Conservation (phyloP, 2,329 filamentous ascomycete genomes). For the Ophiostoma pallidulum region DNA sequence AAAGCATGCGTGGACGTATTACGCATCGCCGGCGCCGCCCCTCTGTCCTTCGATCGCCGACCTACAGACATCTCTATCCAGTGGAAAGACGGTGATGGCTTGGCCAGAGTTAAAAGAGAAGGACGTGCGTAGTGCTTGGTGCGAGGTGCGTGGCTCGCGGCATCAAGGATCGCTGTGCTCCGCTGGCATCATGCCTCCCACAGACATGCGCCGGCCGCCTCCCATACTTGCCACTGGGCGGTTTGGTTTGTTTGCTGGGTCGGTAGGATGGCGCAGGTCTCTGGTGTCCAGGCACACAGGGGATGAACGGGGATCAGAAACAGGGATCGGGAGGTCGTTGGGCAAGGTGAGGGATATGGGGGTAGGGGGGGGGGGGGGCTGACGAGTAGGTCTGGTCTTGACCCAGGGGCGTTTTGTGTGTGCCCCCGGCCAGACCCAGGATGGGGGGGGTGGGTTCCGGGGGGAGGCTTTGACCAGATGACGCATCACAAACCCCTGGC, state of each 20-base stretch:
- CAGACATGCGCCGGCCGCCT: neutral
- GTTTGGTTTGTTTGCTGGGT: neutral
- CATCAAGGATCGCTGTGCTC: neutral
- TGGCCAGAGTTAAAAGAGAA: no score
- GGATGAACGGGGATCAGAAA: neutral
- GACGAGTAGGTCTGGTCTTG: neutral
- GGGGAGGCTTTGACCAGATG: constrained; percentile 1
- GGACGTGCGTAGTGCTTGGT: no score
- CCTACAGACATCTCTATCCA: no score
- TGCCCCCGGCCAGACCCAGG: no score
- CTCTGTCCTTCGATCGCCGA: no score
- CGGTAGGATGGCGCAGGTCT: constrained; percentile 1
- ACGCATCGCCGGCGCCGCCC: no score
- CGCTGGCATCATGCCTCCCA: neutral
- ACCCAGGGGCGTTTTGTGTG: constrained; percentile 1
- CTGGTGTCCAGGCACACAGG: neutral
- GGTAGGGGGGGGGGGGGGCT: neutral
- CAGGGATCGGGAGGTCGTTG: constrained; percentile 2
- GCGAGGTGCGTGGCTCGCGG: no score
- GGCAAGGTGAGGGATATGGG: no score
- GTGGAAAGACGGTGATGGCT: no score
- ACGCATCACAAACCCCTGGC: neutral
- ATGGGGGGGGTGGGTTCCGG: no score
- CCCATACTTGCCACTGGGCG: neutral
- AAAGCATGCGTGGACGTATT: no score